These are phyloP conservation scores for Rhododendron vialii DNA, from an alignment of 148 eudicot genomes.

Conservation along the genomic window DNA sequence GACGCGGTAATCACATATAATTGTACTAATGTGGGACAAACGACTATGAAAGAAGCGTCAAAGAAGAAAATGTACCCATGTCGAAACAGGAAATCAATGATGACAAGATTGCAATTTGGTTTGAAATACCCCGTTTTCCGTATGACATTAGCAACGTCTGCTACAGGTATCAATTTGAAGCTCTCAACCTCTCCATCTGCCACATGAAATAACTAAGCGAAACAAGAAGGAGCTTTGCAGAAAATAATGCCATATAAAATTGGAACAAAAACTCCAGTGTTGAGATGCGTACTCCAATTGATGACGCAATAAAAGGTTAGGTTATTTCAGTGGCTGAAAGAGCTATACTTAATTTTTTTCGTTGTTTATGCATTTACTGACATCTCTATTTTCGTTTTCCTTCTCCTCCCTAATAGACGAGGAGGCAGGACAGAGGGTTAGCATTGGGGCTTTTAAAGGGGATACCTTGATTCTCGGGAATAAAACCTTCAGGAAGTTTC, in stretches of 20 bases:
- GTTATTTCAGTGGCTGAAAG: not conserved
- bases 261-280: not conserved
- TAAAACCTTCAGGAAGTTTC: conserved; percentile 80
- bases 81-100: conserved; percentile 90
- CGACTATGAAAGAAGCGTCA: not conserved
- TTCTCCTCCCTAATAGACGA: not conserved
- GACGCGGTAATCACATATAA: not conserved
- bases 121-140: conserved; percentile 54
- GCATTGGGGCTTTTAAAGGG: not conserved
- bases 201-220: not conserved
- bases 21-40: not conserved
- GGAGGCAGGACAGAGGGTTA: not conserved
- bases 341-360: not conserved
- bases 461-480: conserved; percentile 67
- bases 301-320: not conserved
- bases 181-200: conserved; percentile 94
- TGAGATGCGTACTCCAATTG: not conserved
- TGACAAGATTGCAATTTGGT: conserved; percentile 79
- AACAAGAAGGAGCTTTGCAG: not conserved
- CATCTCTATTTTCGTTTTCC: too few relatives aligned
- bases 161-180: conserved; percentile 66
- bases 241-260: not conserved
- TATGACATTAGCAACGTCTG: conserved; percentile 59
- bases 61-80: conserved; percentile 61
- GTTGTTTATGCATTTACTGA: not conserved